Evolutionary conservation across 345 rosid genomes (phyloP).

Genomic region (Heritiera fomes): DNA sequence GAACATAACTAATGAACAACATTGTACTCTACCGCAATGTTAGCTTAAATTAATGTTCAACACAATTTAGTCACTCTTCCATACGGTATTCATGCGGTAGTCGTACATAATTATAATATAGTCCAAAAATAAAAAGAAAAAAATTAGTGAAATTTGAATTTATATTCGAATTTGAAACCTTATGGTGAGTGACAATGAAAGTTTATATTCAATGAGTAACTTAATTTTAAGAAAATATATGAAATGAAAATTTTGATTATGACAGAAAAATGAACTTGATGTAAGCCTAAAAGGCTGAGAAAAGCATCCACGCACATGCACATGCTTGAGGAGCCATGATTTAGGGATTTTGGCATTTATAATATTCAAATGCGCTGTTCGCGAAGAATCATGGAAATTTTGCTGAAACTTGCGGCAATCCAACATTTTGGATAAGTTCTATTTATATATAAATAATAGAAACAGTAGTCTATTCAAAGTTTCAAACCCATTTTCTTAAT

Average conservation of each 20-base stretch:
- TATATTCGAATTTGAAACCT: neutral
- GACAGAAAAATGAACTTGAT: too few species aligned
- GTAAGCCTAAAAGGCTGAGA: too few species aligned
- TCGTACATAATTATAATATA: too few species aligned
- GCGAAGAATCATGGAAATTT: slow-evolving; percentile 3
- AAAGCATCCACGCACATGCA: neutral
- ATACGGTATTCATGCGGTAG: too few species aligned
- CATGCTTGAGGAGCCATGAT: slow-evolving; percentile 4
- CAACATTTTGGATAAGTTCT: neutral
- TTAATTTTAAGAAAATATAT: too few species aligned
- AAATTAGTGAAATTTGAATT: too few species aligned
- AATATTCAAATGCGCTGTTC: neutral
- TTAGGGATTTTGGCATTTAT: neutral
- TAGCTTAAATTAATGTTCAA: neutral
- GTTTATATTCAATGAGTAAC: neutral
- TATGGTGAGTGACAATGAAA: neutral
- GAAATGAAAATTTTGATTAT: neutral
- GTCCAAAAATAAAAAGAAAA: neutral
- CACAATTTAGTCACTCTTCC: too few species aligned
- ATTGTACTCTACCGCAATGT: neutral
- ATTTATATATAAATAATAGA: too few species aligned
- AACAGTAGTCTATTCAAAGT: too few species aligned
- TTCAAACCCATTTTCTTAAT: too few species aligned
- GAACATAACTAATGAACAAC: neutral
- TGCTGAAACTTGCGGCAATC: slow-evolving; percentile 4